Base-by-base conservation (phyloP, 441 rosid species). In the Lepidium campestre region DNA sequence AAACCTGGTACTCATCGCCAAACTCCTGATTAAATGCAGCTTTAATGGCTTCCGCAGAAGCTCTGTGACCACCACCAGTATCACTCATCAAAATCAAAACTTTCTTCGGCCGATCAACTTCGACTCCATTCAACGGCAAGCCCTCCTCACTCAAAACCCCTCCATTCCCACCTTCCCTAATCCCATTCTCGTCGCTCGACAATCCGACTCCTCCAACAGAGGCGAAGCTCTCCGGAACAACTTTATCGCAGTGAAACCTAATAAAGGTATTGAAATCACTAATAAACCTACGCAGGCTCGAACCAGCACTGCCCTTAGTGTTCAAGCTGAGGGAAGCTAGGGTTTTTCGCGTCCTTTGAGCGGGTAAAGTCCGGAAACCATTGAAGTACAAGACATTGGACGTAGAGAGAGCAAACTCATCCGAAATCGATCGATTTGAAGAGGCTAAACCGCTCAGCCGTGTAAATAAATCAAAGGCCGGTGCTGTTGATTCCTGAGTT, bases 31-130 rank as follows among this genome's bases (percentile, higher is more conserved):
- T 44, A 50, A 91, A 91, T 1, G 99, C 93, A 12, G 93, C 82
- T 77, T 79, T 91, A 23, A 93, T 91, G 37, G 99, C 99, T 74
- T 93, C 97, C 4, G 99, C 99, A 14, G 99, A 93, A 50, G 99
- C 96, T 73, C 99, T 58, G 53, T 93, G 99, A 42, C 99, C 99
- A 5, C 99, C 99, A 19, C 99, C 97, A 4, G 99, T 93, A 57
- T 93, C 97, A 65, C 96, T 93, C 99, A 93, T 93, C 86, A 93
- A 80, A 80, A 93, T 91, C 77, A 91, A 71, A 59, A 93, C 93
- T 65, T 81, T 93, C 74, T 89, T 93, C 0, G 90, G 89, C 22
- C 65, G 50, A 67, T 77, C 85, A 35, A 68, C 66, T 76, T 42
- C 93, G 2, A 77, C 81, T 0, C 71, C 78, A 71, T 80, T 85